These are phyloP conservation scores for Candida methanosorbosa DNA, from an alignment of 805 yeast genomes.

Conservation along the genomic window DNA sequence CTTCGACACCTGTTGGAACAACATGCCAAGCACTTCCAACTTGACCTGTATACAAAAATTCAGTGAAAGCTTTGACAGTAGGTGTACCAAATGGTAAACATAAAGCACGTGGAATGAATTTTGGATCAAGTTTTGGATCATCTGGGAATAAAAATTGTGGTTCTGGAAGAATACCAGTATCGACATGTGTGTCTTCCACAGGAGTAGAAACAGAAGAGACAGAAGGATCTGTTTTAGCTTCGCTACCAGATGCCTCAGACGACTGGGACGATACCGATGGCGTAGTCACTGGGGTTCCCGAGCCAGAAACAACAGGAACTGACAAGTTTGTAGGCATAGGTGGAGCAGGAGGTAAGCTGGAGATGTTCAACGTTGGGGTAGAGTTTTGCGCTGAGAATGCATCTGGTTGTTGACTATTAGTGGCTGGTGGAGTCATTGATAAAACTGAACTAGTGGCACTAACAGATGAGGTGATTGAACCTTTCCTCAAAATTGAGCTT, in stretches of 20 bases:
- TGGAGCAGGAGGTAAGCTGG: constrained; percentile 2
- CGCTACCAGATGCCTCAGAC: too few species aligned
- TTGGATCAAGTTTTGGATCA: constrained; percentile 37
- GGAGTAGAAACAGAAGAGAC: too few species aligned
- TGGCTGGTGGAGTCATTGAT: background rate
- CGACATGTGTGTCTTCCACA: too few species aligned
- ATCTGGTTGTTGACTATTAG: too few species aligned
- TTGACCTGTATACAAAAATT: constrained; percentile 73
- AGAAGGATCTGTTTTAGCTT: too few species aligned
- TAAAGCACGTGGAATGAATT: constrained; percentile 57
- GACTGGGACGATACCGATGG: too few species aligned
- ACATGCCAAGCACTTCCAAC: constrained; percentile 69
- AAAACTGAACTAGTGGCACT: constrained; percentile 1
- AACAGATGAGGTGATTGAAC: constrained; percentile 4
- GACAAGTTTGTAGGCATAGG: constrained; percentile 14
- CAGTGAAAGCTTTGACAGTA: constrained; percentile 58
- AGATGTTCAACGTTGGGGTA: too few species aligned
- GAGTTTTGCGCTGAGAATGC: too few species aligned
- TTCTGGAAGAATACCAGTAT: too few species aligned
- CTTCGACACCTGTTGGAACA: constrained; percentile 59
- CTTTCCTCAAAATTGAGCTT: constrained; percentile 10
- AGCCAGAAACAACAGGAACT: background rate
- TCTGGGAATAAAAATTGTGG: constrained; percentile 7
- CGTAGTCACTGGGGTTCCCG: too few species aligned
- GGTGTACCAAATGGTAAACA: constrained; percentile 59